A percentile compares a stretch with the other conserved stretches of the same genome.
Evolutionary conservation across 805 yeast genomes (phyloP).

Genomic region (Kodamaea leandrae): DNA sequence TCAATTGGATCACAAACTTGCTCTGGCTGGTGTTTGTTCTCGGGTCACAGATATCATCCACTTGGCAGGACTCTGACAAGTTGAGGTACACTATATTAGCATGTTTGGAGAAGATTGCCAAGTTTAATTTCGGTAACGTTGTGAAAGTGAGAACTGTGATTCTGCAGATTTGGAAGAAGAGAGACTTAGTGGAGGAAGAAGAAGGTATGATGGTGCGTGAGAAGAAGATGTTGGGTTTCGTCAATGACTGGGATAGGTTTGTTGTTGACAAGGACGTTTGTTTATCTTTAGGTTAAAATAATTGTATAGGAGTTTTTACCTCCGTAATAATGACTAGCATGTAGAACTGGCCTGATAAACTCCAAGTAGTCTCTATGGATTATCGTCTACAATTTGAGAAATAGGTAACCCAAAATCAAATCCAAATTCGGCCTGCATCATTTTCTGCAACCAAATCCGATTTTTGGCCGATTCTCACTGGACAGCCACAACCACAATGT

Average conservation of each 20-base stretch:
- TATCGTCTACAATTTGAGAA: too few species aligned
- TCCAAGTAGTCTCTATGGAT: too few species aligned
- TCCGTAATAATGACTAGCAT: too few species aligned
- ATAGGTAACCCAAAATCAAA: too few species aligned
- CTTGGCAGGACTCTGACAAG: conserved; percentile 24
- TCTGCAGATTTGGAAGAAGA: conserved; percentile 26
- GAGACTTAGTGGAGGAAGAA: conserved; percentile 25
- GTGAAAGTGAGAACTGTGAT: conserved; percentile 22
- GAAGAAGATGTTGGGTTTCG: conserved; percentile 19
- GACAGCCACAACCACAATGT: too few species aligned
- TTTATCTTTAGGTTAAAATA: conserved; percentile 6
- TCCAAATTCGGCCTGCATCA: too few species aligned
- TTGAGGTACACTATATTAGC: conserved; percentile 24
- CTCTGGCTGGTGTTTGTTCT: conserved; percentile 30
- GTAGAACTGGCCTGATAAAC: too few species aligned
- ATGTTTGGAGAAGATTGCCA: conserved; percentile 24
- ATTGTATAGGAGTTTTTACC: too few species aligned
- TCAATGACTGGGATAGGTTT: conserved; percentile 32
- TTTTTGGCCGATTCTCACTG: neutral
- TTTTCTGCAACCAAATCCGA: neutral
- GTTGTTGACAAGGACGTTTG: conserved; percentile 23
- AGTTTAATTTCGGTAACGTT: conserved; percentile 28
- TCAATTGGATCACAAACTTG: conserved; percentile 30
- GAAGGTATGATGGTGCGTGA: conserved; percentile 15
- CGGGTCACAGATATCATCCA: conserved; percentile 24